A percentile compares a stretch with the other conserved stretches of the same genome.
These are phyloP conservation scores for Macroventuria anomochaeta DNA, from an alignment of 2,329 filamentous ascomycete genomes.

Conservation along the genomic window DNA sequence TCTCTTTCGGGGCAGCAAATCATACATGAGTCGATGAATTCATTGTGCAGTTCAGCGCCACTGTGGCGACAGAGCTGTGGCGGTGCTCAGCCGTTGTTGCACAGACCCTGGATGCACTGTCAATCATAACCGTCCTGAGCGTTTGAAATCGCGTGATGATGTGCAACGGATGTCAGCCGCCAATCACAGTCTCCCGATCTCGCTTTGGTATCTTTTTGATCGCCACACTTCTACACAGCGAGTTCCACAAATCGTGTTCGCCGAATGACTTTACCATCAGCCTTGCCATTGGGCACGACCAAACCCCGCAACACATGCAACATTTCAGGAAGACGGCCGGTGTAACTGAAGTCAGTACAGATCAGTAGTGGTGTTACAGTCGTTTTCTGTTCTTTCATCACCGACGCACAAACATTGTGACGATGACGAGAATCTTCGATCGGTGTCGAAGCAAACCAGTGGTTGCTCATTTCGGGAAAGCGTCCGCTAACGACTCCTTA, in stretches of 20 bases:
- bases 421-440: slow-evolving; percentile 32
- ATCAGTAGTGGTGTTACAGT: slow-evolving; percentile 15
- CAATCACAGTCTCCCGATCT: slow-evolving; percentile 24
- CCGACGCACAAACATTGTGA: slow-evolving; percentile 19
- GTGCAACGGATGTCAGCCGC: slow-evolving; percentile 27
- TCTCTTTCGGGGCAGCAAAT: slow-evolving; percentile 9
- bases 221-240: slow-evolving; percentile 43
- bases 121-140: slow-evolving; percentile 28
- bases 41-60: neutral
- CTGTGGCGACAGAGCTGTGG: slow-evolving; percentile 2
- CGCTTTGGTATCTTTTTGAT: slow-evolving; percentile 21
- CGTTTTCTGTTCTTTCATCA: slow-evolving; percentile 19
- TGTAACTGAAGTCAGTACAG: slow-evolving; percentile 19
- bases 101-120: slow-evolving; percentile 21
- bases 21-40: slow-evolving; percentile 8
- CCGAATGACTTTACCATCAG: slow-evolving; percentile 23
- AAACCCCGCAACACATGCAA: slow-evolving; percentile 17
- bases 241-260: slow-evolving; percentile 25
- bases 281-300: slow-evolving; percentile 21
- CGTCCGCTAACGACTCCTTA: slow-evolving; percentile 45
- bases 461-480: slow-evolving; percentile 31
- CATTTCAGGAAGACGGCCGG: slow-evolving; percentile 8
- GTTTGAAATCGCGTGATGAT: slow-evolving; percentile 18
- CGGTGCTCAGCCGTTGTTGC: slow-evolving; percentile 8
- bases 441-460: slow-evolving; percentile 15